Evolutionary conservation across 257 asterid genomes (phyloP), one percentile per base, ranked within the genome.

Genomic region (Lycium ferocissimum): DNA sequence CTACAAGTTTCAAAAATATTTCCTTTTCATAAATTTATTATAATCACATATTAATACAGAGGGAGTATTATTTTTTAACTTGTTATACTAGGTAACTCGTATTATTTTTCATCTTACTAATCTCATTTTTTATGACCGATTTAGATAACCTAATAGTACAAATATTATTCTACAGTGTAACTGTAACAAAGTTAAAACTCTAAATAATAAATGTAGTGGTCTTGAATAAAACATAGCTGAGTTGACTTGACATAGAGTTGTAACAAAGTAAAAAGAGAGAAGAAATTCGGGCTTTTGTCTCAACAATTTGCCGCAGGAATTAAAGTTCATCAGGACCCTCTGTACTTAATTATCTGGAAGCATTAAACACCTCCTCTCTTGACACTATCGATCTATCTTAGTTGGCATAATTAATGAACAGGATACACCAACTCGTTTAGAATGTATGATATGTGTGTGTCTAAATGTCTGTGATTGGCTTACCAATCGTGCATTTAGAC

Each of bases 351-450:
- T 14, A 22, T 1, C n/a, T 76, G 82, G 82, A 76, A 76, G 63
- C 63, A 51, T 76, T 76, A 76, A 76, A 76, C 9, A 22, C 62
- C 82, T 49, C 63, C 43, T 37, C 69, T 22, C 51, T 69, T 67
- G 49, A 67, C n/a, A 69, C 26, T 37, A 26, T 4, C 45, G 12
- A 33, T 22, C 37, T 9, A 62, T 22, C 38, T 22, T 66, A 66
- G 73, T 66, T 66, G 78, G 53, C 78, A 15, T 40, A 69, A 59
- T 38, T 35, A 69, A 69, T 38, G 12, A 6, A 2, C 2, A n/a
- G 10, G 13, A n/a, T 18, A 59, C 5, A 9, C 22, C 35, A 62
- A 26, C 70, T 62, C 38, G 6, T 62, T 62, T 22, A 62, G 7
- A 62, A 20, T 7, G 4, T 62, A 62, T 10, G 37, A 1, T 22